phyloP scores from a whole-genome alignment of 2,329 filamentous ascomycete species.

The Alternaria hordeiaustralica region DNA sequence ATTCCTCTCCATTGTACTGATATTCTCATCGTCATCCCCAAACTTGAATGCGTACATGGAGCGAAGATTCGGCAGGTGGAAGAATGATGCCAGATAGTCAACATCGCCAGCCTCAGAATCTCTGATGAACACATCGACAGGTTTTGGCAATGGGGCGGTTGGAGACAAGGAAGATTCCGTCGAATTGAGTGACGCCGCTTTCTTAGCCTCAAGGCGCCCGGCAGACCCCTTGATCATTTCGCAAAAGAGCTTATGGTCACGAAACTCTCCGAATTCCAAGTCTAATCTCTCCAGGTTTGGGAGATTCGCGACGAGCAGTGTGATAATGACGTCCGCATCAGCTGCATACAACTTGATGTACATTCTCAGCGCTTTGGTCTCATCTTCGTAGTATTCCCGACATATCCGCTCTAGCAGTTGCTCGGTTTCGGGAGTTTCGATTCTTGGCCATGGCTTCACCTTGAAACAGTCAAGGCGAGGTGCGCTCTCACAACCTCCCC shows the following conservation, averaged over 20 bases:
- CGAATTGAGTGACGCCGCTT: background rate
- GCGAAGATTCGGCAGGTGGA: background rate
- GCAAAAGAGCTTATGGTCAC: background rate
- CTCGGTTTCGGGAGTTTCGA: background rate
- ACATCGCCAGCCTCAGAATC: background rate
- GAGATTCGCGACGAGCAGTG: background rate
- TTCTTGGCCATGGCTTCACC: background rate
- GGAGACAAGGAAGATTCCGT: background rate
- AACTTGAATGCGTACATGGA: background rate
- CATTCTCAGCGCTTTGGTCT: background rate
- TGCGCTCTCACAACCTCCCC: background rate
- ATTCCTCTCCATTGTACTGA: background rate
- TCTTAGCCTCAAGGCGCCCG: background rate
- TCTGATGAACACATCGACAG: background rate
- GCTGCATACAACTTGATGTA: background rate
- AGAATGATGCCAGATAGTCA: background rate
- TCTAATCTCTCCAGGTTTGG: background rate
- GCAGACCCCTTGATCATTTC: background rate
- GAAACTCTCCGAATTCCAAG: background rate
- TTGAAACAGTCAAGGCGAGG: background rate
- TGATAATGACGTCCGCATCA: background rate
- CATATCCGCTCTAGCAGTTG: background rate
- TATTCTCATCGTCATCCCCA: background rate
- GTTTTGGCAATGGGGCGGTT: background rate
- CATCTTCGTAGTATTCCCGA: background rate